Conservation (phyloP, 371 early-diverging fungal species). For the Chytridiales sp. region DNA sequence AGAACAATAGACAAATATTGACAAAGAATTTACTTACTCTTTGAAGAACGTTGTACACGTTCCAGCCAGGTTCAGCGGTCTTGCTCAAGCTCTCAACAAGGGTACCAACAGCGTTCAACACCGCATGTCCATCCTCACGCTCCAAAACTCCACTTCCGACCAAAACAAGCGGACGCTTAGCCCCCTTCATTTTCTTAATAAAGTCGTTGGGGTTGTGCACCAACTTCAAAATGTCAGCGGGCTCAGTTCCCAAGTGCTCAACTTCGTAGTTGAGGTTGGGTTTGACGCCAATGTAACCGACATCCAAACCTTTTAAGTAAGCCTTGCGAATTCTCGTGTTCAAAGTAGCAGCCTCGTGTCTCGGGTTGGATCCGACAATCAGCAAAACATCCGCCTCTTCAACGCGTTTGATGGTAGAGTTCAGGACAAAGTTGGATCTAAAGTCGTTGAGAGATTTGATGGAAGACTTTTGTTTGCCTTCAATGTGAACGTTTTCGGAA, state of each 20-base stretch:
- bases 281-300: slow-evolving; percentile 79
- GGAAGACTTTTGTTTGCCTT: slow-evolving; percentile 44
- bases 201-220: slow-evolving; percentile 73
- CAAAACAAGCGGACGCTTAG: slow-evolving; percentile 90
- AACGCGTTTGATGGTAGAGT: slow-evolving; percentile 80
- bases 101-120: slow-evolving; percentile 69
- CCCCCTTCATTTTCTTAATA: slow-evolving; percentile 68
- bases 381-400: slow-evolving; percentile 92
- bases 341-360: slow-evolving; percentile 93
- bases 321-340: slow-evolving; percentile 95
- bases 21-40: slow-evolving; percentile 52
- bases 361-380: slow-evolving; percentile 92
- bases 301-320: slow-evolving; percentile 76
- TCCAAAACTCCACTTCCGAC: slow-evolving; percentile 84
- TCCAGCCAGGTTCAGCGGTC: slow-evolving; percentile 79
- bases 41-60: slow-evolving; percentile 87
- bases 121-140: slow-evolving; percentile 65
- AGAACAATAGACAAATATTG: slow-evolving; percentile 12
- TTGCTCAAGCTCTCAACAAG: slow-evolving; percentile 56
- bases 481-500: slow-evolving; percentile 80
- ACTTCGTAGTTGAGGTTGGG: slow-evolving; percentile 88
- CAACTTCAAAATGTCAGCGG: slow-evolving; percentile 69
- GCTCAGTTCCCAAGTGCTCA: slow-evolving; percentile 74
- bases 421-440: slow-evolving; percentile 87
- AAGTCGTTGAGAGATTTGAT: slow-evolving; percentile 70